Conservation (phyloP, 352 stramenopile genomes). For the Aphanomyces astaci region DNA sequence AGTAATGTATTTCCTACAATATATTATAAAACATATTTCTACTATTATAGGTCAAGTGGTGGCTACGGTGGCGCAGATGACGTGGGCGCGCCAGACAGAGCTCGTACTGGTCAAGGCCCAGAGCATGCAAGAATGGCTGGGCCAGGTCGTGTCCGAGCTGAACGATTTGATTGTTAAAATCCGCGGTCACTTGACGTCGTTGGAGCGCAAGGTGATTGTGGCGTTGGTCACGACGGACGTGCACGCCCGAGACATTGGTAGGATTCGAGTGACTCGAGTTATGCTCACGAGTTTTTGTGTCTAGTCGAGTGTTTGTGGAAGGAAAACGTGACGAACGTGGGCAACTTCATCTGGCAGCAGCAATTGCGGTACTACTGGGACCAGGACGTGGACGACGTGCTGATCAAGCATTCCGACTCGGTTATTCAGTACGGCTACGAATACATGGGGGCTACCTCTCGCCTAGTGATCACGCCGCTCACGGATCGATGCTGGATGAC, state of each 20-base stretch:
- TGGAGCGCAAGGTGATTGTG: slow-evolving; percentile 90
- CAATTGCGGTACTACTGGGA: slow-evolving; percentile 94
- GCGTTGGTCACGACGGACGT: slow-evolving; percentile 90
- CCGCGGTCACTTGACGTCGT: slow-evolving; percentile 73
- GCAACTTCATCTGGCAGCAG: slow-evolving; percentile 93
- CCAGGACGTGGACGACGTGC: slow-evolving; percentile 73
- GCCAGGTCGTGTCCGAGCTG: slow-evolving; percentile 72
- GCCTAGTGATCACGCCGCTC: slow-evolving; percentile 74
- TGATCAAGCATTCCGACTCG: slow-evolving; percentile 84
- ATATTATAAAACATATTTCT: too few species aligned
- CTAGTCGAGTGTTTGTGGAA: slow-evolving; percentile 57
- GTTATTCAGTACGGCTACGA: slow-evolving; percentile 91
- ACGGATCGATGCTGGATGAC: slow-evolving; percentile 96
- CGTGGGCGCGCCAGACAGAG: slow-evolving; percentile 86
- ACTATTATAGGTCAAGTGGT: slow-evolving; percentile 91
- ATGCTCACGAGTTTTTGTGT: background rate
- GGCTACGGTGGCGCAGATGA: slow-evolving; percentile 90
- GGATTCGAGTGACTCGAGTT: background rate
- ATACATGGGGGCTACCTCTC: slow-evolving; percentile 90
- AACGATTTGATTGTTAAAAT: slow-evolving; percentile 91
- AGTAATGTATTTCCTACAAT: background rate
- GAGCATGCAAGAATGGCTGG: slow-evolving; percentile 60
- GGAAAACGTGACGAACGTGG: slow-evolving; percentile 52
- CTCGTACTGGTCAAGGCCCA: slow-evolving; percentile 34
- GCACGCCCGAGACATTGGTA: slow-evolving; percentile 80